Conservation (phyloP, 495 filamentous ascomycete genomes). For the Viridothelium virens region DNA sequence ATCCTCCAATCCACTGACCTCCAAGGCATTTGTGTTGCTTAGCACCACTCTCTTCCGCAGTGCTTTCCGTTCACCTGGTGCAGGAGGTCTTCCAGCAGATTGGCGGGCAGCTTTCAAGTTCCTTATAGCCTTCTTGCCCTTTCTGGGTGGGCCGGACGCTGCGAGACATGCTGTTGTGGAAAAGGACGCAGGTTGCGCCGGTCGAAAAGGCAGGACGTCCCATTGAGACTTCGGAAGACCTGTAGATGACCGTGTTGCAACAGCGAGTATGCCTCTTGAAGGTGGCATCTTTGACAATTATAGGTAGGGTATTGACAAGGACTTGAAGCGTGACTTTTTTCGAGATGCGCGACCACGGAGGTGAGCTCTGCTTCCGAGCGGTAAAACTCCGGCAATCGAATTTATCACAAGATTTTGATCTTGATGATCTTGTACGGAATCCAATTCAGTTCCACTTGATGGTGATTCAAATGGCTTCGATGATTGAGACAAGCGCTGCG, state of each 20-base stretch:
- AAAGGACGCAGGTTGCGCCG: not conserved
- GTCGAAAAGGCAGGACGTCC: not conserved
- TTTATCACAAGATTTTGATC: not conserved
- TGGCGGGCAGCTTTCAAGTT: slow-evolving; percentile 21
- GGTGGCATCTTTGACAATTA: not conserved
- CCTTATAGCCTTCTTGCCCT: slow-evolving; percentile 10
- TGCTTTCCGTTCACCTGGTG: slow-evolving; percentile 73
- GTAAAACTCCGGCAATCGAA: slow-evolving; percentile 4
- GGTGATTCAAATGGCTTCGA: not conserved
- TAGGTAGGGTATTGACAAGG: not conserved
- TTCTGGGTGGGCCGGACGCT: slow-evolving; percentile 1
- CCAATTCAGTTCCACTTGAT: not conserved
- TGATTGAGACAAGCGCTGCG: not conserved
- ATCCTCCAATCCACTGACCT: slow-evolving; percentile 56
- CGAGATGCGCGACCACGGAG: not conserved
- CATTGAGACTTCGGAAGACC: not conserved
- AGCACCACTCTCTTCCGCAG: slow-evolving; percentile 80
- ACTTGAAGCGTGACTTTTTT: not conserved
- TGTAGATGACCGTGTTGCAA: not conserved
- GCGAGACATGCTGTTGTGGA: not conserved
- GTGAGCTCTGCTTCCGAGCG: not conserved
- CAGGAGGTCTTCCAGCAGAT: slow-evolving; percentile 43
- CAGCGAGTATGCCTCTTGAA: not conserved
- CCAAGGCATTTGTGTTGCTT: slow-evolving; percentile 86
- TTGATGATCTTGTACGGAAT: not conserved